These are phyloP conservation scores for Euptelea pleiosperma DNA, from an alignment of 164 flowering plant genomes.

Conservation along the genomic window DNA sequence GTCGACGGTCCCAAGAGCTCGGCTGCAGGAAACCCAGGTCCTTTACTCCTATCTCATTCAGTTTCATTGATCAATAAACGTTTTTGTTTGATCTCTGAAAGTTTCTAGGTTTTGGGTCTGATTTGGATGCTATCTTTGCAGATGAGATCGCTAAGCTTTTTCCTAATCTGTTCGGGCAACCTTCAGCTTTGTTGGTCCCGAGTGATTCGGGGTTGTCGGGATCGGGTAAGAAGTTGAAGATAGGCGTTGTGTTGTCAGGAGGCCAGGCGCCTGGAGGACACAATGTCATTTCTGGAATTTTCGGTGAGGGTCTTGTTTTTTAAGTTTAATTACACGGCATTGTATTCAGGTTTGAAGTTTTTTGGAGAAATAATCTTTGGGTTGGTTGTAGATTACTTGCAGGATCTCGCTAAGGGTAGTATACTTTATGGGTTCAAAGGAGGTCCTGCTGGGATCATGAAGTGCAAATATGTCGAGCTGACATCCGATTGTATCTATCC, in stretches of 20 bases:
- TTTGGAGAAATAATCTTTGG: neutral
- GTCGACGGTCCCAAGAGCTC: slow-evolving; percentile 83
- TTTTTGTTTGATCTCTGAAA: too few species aligned
- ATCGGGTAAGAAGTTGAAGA: slow-evolving; percentile 57
- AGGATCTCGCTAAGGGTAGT: slow-evolving; percentile 72
- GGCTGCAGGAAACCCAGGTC: slow-evolving; percentile 89
- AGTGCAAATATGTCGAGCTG: slow-evolving; percentile 75
- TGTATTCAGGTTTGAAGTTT: neutral
- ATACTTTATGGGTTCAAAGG: slow-evolving; percentile 85
- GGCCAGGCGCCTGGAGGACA: slow-evolving; percentile 99
- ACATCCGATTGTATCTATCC: slow-evolving; percentile 75
- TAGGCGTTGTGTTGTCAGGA: slow-evolving; percentile 72
- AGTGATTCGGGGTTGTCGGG: slow-evolving; percentile 20
- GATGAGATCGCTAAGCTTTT: slow-evolving; percentile 95
- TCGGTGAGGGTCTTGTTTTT: slow-evolving; percentile 42
- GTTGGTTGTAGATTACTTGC: slow-evolving; percentile 71
- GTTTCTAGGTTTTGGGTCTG: neutral
- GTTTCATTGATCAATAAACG: too few species aligned
- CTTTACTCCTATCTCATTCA: neutral
- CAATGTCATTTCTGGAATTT: slow-evolving; percentile 90
- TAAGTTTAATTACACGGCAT: neutral
- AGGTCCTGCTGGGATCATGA: slow-evolving; percentile 99
- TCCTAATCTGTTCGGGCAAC: slow-evolving; percentile 80
- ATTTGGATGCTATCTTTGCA: slow-evolving; percentile 9
- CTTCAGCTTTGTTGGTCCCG: slow-evolving; percentile 73